Percentiles rank a stretch among this genome's conserved stretches.
phyloP scores from a whole-genome alignment of 1,284 basidiomycete species.

The Tylopilus sp. region DNA sequence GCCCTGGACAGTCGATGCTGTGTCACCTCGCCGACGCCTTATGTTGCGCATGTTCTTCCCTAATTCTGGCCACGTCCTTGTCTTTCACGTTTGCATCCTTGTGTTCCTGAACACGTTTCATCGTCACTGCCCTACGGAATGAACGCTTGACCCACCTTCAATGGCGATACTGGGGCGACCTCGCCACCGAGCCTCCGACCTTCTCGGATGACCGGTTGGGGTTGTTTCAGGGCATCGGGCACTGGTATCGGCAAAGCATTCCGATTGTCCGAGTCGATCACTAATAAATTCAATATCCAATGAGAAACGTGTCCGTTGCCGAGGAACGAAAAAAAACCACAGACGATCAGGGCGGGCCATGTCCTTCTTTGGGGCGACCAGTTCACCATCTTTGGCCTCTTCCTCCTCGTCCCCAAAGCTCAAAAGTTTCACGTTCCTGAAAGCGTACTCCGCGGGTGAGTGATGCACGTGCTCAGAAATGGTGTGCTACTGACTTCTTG shows the following conservation, averaged over 20 bases:
- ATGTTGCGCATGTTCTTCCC: conserved; percentile 68
- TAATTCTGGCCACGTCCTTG: conserved; percentile 61
- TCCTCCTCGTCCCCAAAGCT: conserved; percentile 81
- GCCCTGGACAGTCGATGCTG: neutral
- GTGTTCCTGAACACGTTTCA: conserved; percentile 19
- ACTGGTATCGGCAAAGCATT: conserved; percentile 24
- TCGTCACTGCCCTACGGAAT: neutral
- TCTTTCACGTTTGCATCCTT: conserved; percentile 42
- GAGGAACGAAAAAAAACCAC: conserved; percentile 31
- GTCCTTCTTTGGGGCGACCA: conserved; percentile 59
- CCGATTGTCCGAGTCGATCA: conserved; percentile 51
- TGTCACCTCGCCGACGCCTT: conserved; percentile 52
- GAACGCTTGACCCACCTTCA: conserved; percentile 18
- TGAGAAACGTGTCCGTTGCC: neutral
- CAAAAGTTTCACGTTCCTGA: conserved; percentile 79
- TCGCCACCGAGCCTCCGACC: conserved; percentile 4
- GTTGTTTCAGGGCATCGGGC: conserved; percentile 18
- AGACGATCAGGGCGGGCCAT: conserved; percentile 76
- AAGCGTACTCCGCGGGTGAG: conserved; percentile 1
- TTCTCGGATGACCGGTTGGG: conserved; percentile 14
- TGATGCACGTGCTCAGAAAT: neutral
- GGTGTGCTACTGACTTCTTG: conserved; percentile 62
- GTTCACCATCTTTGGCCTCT: conserved; percentile 46
- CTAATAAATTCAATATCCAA: conserved; percentile 32
- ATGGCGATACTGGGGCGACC: neutral